Base-by-base conservation (phyloP, 1,284 basidiomycete genomes). In the Apiotrichum porosum region DNA sequence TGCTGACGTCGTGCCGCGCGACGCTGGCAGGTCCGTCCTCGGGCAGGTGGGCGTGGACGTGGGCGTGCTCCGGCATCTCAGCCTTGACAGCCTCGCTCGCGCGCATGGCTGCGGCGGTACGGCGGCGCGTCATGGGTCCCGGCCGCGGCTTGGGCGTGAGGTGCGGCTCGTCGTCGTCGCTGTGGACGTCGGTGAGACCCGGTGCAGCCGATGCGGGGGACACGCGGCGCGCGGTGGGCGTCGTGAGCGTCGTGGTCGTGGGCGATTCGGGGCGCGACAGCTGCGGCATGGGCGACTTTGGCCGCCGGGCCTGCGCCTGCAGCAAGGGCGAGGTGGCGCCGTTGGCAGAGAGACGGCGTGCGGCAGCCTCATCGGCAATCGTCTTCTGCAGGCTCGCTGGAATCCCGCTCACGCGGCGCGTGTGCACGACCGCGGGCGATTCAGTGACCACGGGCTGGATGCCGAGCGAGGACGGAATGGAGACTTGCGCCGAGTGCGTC, bases 1-100 rank as follows among this genome's bases (percentile, higher is more conserved):
- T 55, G 3, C 43, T 42, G 10, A 55, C 54, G 30, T 55, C 54
- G 31, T 53, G 51, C n/a, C 47, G 51, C n/a, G 33, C 36, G 13
- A 44, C 51, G 15, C 26, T 34, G n/a, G n/a, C 4, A 38, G 22
- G 14, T 17, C 35, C 35, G 32, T 23, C 26, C 5, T 36, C 37
- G 24, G 17, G 8, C 14, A 21, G 23, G n/a, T 30, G 36, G 28
- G 22, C 18, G 22, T 47, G 14, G 2, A 26, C 26, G 18, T 14
- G n/a, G 12, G 31, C 35, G 12, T 31, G 8, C 36, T 37, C 24
- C 10, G 13, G 9, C 19, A 4, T 28, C 15, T 28, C 8, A 28
- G 26, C 8, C 26, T 6, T 28, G 26, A 12, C 26, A 28, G 26
- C 26, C 38, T 12, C n/a, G 22, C 15, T 9, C 8, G 10, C 15